Base-by-base conservation (phyloP, 2,329 filamentous ascomycete species). In the Xylariomycetidae sp. region DNA sequence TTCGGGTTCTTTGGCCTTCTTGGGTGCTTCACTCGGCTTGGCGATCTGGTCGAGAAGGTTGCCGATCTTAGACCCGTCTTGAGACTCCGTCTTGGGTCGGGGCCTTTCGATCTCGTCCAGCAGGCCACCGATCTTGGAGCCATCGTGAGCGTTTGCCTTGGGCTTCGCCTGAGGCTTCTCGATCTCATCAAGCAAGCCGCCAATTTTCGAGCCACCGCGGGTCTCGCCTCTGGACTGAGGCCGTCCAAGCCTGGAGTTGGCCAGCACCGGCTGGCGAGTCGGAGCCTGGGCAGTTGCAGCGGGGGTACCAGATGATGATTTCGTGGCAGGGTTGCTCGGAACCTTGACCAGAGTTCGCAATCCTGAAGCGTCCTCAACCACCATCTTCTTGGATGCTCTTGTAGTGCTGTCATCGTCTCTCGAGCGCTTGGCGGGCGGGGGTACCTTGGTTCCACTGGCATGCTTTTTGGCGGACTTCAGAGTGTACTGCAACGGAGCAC, bases 61-160 rank as follows among this genome's bases (percentile, higher is more conserved):
- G 10, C 72, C 68, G 35, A 79, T 72, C 22, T 64, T 68, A 2
- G 71, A 74, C n/a, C n/a, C n/a, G 24, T 63, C 47, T 3, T 57
- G 56, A 2, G 63, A 56, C n/a, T 59, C 57, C 19, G 62, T 64
- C 10, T 50, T 48, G 37, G 76, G 75, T 44, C 76, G 74, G 0
- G 69, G 60, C 36, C 73, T 71, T 4, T 63, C 58, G 10, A 65
- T 67, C 26, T 67, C 60, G 3, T 71, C 70, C 14, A 79, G 61
- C n/a, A 79, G 55, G 5, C 71, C 70, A 10, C 72, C 68, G 35
- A 79, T 72, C 22, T 64, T 68, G 2, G 71, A 74, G 53, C 16
- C 7, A 49, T 58, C 10, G 50, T 43, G 35, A 61, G 64, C 19
- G 50, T 49, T 15, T 61, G 47, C 2, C n/a, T 59, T 57, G 19